Conservation (phyloP, 140 eudicot species). For the Bidens hawaiensis region DNA sequence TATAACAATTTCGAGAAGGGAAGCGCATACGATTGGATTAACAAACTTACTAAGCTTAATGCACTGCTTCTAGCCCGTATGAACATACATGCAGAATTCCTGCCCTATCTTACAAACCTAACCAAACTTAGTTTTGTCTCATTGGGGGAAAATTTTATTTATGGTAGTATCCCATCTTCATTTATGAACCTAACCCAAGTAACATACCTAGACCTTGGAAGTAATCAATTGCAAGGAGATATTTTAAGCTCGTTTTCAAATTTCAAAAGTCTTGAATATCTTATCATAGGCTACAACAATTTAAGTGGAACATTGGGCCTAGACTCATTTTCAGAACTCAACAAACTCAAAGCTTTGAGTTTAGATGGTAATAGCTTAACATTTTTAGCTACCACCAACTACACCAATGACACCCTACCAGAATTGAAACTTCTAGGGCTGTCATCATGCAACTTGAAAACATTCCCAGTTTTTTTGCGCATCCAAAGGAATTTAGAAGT, state of each 20-base stretch:
- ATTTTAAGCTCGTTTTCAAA: slow-evolving; percentile 24
- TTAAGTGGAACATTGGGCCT: no score
- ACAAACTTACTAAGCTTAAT: slow-evolving; percentile 15
- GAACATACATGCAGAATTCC: slow-evolving; percentile 13
- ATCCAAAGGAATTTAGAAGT: slow-evolving; percentile 4
- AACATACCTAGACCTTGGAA: not conserved
- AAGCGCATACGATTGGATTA: no score
- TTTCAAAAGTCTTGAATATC: slow-evolving; percentile 8
- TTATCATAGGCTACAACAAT: slow-evolving; percentile 1
- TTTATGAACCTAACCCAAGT: slow-evolving; percentile 32
- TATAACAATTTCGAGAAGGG: no score
- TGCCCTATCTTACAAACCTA: slow-evolving; percentile 22
- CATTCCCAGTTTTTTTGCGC: slow-evolving; percentile 25
- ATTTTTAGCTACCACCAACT: slow-evolving; percentile 3
- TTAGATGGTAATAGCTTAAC: not conserved
- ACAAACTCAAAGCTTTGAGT: not conserved
- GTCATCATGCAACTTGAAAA: not conserved
- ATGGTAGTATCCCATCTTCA: slow-evolving; percentile 25
- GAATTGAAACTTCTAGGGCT: not conserved
- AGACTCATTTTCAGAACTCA: no score
- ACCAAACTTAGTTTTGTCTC: slow-evolving; percentile 9
- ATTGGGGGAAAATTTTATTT: not conserved
- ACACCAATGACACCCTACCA: not conserved
- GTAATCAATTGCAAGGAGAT: slow-evolving; percentile 22
- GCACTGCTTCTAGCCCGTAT: not conserved